These are phyloP conservation scores for Cucurbita argyrosperma DNA, from an alignment of 306 rosid species.

Conservation along the genomic window DNA sequence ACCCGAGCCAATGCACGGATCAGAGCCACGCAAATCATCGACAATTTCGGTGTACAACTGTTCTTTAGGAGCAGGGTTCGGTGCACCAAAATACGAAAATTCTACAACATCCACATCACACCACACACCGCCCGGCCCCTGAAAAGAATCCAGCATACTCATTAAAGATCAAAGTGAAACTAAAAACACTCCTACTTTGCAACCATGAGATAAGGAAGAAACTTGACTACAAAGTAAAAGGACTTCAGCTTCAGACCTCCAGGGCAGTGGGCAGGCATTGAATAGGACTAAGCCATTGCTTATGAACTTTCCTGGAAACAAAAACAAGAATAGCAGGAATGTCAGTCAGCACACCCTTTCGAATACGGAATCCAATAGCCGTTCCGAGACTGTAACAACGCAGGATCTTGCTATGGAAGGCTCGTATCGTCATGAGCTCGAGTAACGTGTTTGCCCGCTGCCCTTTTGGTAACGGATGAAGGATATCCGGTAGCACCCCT, in stretches of 20 bases:
- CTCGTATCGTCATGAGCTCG: conserved; percentile 95
- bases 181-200: not conserved
- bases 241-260: conserved; percentile 41
- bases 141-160: conserved; percentile 4
- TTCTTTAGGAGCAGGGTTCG: conserved; percentile 97
- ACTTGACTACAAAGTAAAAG: not conserved
- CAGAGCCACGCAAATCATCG: conserved; percentile 95
- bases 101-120: conserved; percentile 98
- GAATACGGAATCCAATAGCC: conserved; percentile 91
- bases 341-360: conserved; percentile 71
- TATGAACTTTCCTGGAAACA: conserved; percentile 97
- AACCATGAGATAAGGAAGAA: not conserved
- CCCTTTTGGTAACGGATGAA: conserved; percentile 76
- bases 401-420: conserved; percentile 97
- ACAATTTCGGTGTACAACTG: conserved; percentile 82
- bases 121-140: conserved; percentile 99
- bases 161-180: not conserved
- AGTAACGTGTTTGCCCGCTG: conserved; percentile 94
- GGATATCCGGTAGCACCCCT: conserved; percentile 80
- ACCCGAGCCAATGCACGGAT: conserved; percentile 86
- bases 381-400: conserved; percentile 98
- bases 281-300: conserved; percentile 96
- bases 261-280: conserved; percentile 94
- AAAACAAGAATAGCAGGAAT: conserved; percentile 96
- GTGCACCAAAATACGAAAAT: conserved; percentile 95